phyloP scores from a whole-genome alignment of 331 rosid genomes.

The Telfairia occidentalis region DNA sequence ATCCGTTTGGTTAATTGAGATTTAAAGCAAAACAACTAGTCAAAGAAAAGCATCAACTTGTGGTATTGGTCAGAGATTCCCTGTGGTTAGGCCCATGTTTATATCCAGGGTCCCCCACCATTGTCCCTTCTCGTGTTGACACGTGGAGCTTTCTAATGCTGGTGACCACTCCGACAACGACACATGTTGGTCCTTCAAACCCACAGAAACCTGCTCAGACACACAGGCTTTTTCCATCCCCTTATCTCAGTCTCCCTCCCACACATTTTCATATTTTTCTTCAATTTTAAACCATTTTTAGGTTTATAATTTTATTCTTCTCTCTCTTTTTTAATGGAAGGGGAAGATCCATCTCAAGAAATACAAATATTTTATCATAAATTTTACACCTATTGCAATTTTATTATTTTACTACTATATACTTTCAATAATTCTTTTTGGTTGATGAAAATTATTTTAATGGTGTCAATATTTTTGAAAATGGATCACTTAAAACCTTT shows the following conservation, averaged over 20 bases:
- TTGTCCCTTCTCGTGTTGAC: neutral
- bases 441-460: no score
- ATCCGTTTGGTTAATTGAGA: neutral
- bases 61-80: constrained; percentile 1
- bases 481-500: no score
- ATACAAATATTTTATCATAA: no score
- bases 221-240: neutral
- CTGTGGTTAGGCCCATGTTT: neutral
- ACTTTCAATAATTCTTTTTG: no score
- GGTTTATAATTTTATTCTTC: neutral
- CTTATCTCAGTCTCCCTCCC: no score
- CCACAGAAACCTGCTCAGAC: neutral
- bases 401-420: no score
- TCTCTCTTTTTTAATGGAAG: no score
- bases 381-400: no score
- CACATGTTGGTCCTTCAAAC: neutral
- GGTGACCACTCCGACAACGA: neutral
- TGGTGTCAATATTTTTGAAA: no score
- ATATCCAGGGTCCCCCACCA: neutral
- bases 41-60: neutral
- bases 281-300: neutral
- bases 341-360: no score
- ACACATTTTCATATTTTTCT: neutral
- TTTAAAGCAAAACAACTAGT: neutral
- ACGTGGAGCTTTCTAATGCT: neutral